Percentiles rank a stretch among this genome's conserved stretches.
These are phyloP conservation scores for cucumber (Cucumis sativus) DNA, from an alignment of 306 rosid genomes.

Conservation along the genomic window DNA sequence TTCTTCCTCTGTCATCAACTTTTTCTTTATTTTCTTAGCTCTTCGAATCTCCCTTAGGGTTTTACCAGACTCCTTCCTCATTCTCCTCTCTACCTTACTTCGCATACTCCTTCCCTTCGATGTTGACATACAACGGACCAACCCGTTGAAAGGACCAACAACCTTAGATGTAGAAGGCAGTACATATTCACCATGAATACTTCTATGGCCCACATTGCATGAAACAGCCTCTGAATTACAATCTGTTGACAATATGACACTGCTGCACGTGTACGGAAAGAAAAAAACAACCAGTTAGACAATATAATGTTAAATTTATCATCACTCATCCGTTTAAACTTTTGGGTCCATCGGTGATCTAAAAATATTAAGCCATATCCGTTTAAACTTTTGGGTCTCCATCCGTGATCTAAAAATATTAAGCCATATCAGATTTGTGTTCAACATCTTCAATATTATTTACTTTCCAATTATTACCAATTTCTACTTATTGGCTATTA, in stretches of 20 bases:
- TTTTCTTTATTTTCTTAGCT: conserved; percentile 75
- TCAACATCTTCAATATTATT: too few species aligned
- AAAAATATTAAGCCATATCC: too few species aligned
- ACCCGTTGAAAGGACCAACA: conserved; percentile 31
- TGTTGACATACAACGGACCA: conserved; percentile 61
- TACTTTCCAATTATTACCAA: too few species aligned
- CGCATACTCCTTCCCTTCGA: conserved; percentile 82
- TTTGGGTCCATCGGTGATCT: too few species aligned
- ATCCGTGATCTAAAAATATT: too few species aligned
- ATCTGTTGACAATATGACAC: conserved; percentile 25
- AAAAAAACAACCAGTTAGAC: not conserved
- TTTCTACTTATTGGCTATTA: too few species aligned
- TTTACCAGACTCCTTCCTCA: conserved; percentile 87
- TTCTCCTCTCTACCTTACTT: conserved; percentile 81
- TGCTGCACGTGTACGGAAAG: conserved; percentile 28
- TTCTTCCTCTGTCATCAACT: conserved; percentile 93
- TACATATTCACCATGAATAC: conserved; percentile 17
- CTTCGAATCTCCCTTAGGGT: conserved; percentile 76
- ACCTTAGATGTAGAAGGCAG: conserved; percentile 18
- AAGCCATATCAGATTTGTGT: too few species aligned
- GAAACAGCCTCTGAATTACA: conserved; percentile 15
- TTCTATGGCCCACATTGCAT: conserved; percentile 22
- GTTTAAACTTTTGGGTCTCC: too few species aligned
- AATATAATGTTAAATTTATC: too few species aligned
- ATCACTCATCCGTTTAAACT: too few species aligned